phyloP scores from a whole-genome alignment of 2,329 filamentous ascomycete genomes.

The Pezicula neosporulosa region DNA sequence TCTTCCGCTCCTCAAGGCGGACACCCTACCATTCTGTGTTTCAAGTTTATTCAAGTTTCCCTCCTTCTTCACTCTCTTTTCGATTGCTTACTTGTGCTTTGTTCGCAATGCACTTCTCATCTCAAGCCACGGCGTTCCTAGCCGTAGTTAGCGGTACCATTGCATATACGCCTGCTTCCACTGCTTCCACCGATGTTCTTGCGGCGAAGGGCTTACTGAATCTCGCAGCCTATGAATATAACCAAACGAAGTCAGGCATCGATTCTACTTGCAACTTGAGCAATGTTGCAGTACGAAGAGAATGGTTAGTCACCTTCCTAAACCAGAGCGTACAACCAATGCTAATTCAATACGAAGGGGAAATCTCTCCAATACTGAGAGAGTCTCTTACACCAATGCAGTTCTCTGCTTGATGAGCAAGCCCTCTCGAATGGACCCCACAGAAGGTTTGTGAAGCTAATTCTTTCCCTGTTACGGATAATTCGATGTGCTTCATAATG shows the following conservation, averaged over 20 bases:
- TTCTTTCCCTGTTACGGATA: slow-evolving; percentile 16
- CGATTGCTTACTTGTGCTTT: neutral
- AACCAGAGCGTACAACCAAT: neutral
- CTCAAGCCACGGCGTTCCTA: slow-evolving; percentile 14
- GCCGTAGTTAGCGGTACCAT: slow-evolving; percentile 11
- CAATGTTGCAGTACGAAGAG: slow-evolving; percentile 35
- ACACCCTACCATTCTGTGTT: neutral
- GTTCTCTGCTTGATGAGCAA: slow-evolving; percentile 33
- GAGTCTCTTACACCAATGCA: slow-evolving; percentile 31
- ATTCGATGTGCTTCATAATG: no score
- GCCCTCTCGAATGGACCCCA: slow-evolving; percentile 28
- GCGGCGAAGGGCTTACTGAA: slow-evolving; percentile 31
- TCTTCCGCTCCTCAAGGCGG: slow-evolving; percentile 2
- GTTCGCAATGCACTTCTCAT: slow-evolving; percentile 14
- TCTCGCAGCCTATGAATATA: slow-evolving; percentile 24
- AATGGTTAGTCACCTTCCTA: slow-evolving; percentile 33
- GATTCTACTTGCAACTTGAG: slow-evolving; percentile 29
- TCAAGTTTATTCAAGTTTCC: no score
- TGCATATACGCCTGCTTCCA: slow-evolving; percentile 15
- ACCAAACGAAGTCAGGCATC: slow-evolving; percentile 8
- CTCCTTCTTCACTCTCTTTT: no score
- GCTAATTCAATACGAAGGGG: slow-evolving; percentile 11
- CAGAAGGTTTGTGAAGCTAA: slow-evolving; percentile 29
- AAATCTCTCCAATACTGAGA: slow-evolving; percentile 11
- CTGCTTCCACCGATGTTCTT: slow-evolving; percentile 26